These are phyloP conservation scores for Plantago elongata DNA, from an alignment of 257 asterid species.

Conservation along the genomic window DNA sequence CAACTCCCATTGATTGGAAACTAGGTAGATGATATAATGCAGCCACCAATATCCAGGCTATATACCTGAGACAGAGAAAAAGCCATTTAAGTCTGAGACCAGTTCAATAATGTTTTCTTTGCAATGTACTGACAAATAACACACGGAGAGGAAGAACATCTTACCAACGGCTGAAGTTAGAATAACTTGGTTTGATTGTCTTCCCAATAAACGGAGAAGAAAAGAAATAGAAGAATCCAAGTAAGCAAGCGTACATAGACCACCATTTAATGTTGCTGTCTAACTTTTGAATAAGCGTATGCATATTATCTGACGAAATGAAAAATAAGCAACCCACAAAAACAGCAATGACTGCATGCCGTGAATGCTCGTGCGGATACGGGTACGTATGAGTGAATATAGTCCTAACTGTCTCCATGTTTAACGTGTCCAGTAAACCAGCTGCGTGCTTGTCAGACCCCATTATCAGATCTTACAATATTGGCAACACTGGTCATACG, in stretches of 20 bases:
- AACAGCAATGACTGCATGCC: constrained; percentile 94
- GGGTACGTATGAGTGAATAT: constrained; percentile 87
- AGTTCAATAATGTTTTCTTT: too few relatives aligned
- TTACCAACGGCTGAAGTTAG: constrained; percentile 95
- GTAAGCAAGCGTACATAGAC: constrained; percentile 98
- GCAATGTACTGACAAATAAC: background rate
- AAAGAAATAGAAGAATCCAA: constrained; percentile 97
- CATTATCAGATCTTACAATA: constrained; percentile 34
- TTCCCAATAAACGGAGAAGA: constrained; percentile 96
- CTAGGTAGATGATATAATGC: constrained; percentile 98
- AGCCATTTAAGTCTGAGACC: background rate
- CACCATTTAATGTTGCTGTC: constrained; percentile 99
- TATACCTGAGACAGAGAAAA: constrained; percentile 58
- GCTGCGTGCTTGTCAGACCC: constrained; percentile 52
- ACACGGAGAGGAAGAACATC: constrained; percentile 15
- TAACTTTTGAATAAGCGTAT: constrained; percentile 89
- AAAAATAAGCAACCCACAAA: constrained; percentile 89
- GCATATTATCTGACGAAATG: constrained; percentile 95
- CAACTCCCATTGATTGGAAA: constrained; percentile 99
- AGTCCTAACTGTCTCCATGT: constrained; percentile 91
- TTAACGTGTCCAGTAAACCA: constrained; percentile 72
- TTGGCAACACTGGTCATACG: constrained; percentile 20
- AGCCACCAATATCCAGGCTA: constrained; percentile 88
- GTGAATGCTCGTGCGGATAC: constrained; percentile 97
- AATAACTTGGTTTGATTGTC: constrained; percentile 93